Evolutionary conservation across 192 early-diverging fungal genomes (phyloP), one percentile per base, ranked within the genome.

Genomic region (Chytriomyces hyalinus): DNA sequence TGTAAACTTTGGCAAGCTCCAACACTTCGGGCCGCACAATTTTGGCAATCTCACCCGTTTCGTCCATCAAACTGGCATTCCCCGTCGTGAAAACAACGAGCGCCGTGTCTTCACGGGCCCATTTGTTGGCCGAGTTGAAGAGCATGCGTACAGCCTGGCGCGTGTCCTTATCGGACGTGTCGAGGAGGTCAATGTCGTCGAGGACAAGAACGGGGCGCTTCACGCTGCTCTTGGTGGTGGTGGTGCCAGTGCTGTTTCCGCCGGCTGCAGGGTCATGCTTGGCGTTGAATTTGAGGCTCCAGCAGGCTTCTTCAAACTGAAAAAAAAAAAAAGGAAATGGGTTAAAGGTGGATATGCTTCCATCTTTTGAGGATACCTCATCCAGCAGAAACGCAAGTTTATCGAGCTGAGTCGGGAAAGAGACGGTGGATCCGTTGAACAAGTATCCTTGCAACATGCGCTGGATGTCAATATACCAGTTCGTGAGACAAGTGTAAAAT

Each of bases 111-210:
- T 79, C 78, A 11, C 70, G 48, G 71, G 78, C 70, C 70, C 62
- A 79, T 44, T 79, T 79, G 78, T 61, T 73, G 44, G 78, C 78
- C 43, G 78, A 70, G 57, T 73, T 79, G 70, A 79, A 79, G 44
- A 79, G 70, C 62, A 79, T 64, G 9, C 70, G 28, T 2, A 75
- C 47, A 46, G 78, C 53, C 47, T 72, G 17, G 9, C 10, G 6
- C 6, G 50, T 71, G 11, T 71, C 64, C 11, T 62, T 46, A 49
- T 73, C 67, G 17, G 49, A 24, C 6, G 66, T 36, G 65, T 79
- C 68, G 17, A 79, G 47, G 9, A 47, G 49, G 47, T 79, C 78
- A 9, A 79, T 24, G 50, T 79, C 78, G 60, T 79, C 78, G 6
- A 79, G 26, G 9, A 79, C 70, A 53, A 79, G 20, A 28, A 79